Evolutionary conservation across 148 eudicot genomes (phyloP).

Genomic region (Nyssa sinensis): DNA sequence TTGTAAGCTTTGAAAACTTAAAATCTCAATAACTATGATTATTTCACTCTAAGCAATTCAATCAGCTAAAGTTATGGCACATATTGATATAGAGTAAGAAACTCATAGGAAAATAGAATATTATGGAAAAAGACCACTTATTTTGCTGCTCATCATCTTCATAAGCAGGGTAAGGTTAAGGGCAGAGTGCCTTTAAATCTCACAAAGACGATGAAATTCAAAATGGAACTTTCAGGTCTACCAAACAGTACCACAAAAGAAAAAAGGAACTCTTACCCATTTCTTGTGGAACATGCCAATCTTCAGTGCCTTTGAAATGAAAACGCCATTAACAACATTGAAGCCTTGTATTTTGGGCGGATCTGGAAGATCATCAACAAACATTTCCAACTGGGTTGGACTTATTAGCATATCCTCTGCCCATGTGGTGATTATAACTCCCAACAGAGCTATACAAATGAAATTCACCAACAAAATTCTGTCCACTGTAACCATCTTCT

Average conservation of each 20-base stretch:
- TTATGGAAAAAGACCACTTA: too few species aligned
- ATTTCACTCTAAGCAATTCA: neutral
- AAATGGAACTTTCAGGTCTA: neutral
- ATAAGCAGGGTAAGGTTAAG: neutral
- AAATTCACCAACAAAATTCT: neutral
- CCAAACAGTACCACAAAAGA: neutral
- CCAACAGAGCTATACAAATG: constrained; percentile 13
- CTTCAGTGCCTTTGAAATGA: constrained; percentile 32
- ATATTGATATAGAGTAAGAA: neutral
- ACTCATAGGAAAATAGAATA: neutral
- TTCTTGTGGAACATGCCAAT: constrained; percentile 72
- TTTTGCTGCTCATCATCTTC: neutral
- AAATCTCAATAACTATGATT: too few species aligned
- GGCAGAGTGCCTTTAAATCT: neutral
- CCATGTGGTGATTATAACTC: constrained; percentile 10
- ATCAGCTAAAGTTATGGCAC: neutral
- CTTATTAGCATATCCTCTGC: constrained; percentile 21
- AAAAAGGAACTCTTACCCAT: constrained; percentile 45
- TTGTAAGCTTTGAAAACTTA: too few species aligned
- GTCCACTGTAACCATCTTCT: neutral
- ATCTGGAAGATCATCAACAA: constrained; percentile 65
- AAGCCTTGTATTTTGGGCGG: constrained; percentile 63
- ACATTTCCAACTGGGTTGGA: constrained; percentile 48
- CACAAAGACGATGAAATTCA: neutral
- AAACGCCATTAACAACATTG: constrained; percentile 28